phyloP scores from a whole-genome alignment of 2,329 filamentous ascomycete species.

The Aspergillus intermedius region DNA sequence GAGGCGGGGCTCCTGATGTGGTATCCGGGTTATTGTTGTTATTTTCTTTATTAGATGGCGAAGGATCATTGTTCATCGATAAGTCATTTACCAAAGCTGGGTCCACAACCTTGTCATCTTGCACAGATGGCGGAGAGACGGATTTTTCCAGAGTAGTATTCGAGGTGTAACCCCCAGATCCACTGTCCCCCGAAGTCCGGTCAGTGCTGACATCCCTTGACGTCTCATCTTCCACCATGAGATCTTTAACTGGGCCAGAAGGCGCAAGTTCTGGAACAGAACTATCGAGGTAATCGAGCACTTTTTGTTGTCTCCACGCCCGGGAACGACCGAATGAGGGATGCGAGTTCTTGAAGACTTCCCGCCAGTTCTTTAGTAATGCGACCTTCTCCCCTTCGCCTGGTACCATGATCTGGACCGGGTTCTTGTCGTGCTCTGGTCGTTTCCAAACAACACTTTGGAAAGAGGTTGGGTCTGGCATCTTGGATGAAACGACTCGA shows the following conservation, averaged over 20 bases:
- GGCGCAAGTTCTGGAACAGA: constrained; percentile 1
- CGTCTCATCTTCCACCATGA: constrained; percentile 4
- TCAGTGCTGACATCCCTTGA: constrained; percentile 9
- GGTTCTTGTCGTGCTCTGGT: constrained; percentile 18
- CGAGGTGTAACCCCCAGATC: constrained; percentile 10
- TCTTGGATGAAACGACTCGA: neutral
- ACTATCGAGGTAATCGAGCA: neutral
- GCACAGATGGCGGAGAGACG: constrained; percentile 7
- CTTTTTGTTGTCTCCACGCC: constrained; percentile 9
- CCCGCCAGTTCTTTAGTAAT: constrained; percentile 41
- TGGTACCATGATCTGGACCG: constrained; percentile 28
- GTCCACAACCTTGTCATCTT: neutral
- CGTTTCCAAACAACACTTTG: constrained; percentile 38
- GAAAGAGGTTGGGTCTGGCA: constrained; percentile 24
- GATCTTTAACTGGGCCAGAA: constrained; percentile 3
- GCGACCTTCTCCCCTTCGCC: constrained; percentile 38
- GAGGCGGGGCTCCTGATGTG: neutral
- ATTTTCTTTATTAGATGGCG: neutral
- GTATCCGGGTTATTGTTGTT: too few relatives aligned
- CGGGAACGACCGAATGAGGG: constrained; percentile 22
- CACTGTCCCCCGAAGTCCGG: constrained; percentile 15
- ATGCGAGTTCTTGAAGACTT: constrained; percentile 35
- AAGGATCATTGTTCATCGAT: neutral
- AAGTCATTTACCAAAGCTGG: neutral
- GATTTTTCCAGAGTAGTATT: constrained; percentile 15